These are phyloP conservation scores for Entomortierella lignicola DNA, from an alignment of 192 early-diverging fungal species.

Conservation along the genomic window DNA sequence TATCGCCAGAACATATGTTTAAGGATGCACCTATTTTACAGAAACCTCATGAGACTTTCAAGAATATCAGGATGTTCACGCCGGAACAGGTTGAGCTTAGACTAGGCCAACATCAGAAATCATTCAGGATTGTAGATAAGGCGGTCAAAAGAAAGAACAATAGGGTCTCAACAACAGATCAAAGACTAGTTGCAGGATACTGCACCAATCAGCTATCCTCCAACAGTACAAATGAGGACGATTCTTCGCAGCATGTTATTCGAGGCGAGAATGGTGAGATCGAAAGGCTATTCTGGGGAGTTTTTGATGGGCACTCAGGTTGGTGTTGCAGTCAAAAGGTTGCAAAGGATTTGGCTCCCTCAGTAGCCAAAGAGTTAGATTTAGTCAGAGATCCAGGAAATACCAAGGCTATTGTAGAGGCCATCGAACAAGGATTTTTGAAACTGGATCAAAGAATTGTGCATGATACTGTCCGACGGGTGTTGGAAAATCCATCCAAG, in stretches of 20 bases:
- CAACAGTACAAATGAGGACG: conserved; percentile 64
- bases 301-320: conserved; percentile 68
- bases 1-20: neutral
- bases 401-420: conserved; percentile 7
- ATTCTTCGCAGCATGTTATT: conserved; percentile 42
- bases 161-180: neutral
- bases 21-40: neutral
- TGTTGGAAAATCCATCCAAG: conserved; percentile 42
- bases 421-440: conserved; percentile 58
- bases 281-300: conserved; percentile 56
- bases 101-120: conserved; percentile 29
- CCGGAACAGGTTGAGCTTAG: conserved; percentile 36
- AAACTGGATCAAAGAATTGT: conserved; percentile 63
- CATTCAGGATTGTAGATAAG: conserved; percentile 5
- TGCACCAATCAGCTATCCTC: conserved; percentile 56
- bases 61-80: conserved; percentile 25
- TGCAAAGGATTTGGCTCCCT: conserved; percentile 55
- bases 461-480: conserved; percentile 44
- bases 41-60: neutral
- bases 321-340: conserved; percentile 61
- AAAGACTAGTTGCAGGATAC: conserved; percentile 30
- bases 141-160: neutral
- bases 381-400: conserved; percentile 7
- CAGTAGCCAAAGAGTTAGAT: conserved; percentile 56
- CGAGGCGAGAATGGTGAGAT: conserved; percentile 32